Evolutionary conservation across 2,329 filamentous ascomycete species (phyloP), one percentile per base, ranked within the genome.

Genomic region (Paracorniculantispora psalliotae): DNA sequence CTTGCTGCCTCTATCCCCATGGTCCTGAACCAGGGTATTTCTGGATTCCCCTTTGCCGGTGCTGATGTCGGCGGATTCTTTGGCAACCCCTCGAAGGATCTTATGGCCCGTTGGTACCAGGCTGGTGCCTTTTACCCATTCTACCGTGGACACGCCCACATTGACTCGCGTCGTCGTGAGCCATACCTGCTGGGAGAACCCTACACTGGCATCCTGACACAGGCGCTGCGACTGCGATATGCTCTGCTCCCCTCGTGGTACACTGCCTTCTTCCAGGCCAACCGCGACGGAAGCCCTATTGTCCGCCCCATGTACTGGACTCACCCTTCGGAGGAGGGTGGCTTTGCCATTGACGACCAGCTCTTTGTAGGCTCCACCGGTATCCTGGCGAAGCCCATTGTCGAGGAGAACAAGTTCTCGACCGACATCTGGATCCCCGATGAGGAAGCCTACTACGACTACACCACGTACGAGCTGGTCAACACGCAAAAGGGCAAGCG

Each of bases 11-110:
- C 92, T 1, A 84, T 97, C 39, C 93, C 94, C 25, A 99, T 99
- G 94, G 80, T 96, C 25, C 79, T 99, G 43, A 94, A 89, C 72
- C 90, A 96, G 69, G 92, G 93, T 59, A 92, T 99, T 65, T 86
- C 91, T 1, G 94, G 94, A 8, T 97, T 90, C 73, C 94, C 94
- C 12, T 97, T 97, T 69, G 86, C 91, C 0, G 94, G 94, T 58
- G 94, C 94, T 55, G 94, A 99, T 75, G 92, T 99, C 52, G 94
- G 92, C 59, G 94, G 94, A 28, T 99, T 99, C 81, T 99, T 99
- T 68, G 93, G 94, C 59, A 97, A 99, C 74, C 94, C 94, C 0
- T 90, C 90, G 67, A 92, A 92, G 69, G 93, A 99, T 61, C 83
- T 99, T 23, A 82, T 96, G 66, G 90, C 90, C 12, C 87, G 94